Evolutionary conservation across 352 stramenopile genomes (phyloP), one percentile per base, ranked within the genome.

Genomic region (Nothophytophthora sp.): DNA sequence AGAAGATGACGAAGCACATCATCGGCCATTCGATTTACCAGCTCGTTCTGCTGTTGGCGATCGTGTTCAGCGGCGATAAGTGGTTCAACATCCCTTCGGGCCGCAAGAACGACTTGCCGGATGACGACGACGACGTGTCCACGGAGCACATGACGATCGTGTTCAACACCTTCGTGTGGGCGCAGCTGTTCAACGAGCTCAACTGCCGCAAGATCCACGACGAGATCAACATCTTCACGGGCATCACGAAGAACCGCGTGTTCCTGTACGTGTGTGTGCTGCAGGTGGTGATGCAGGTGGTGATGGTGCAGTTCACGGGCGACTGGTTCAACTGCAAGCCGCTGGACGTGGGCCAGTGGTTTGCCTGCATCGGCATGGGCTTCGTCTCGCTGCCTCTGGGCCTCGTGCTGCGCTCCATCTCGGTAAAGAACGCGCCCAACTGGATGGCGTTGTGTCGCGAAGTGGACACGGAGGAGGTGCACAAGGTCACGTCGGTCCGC

Each of bases 111-210:
- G 59, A 88, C 55, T 37, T 70, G 25, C 56, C 47, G 12, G 74
- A 89, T 47, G 66, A 86, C 5, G 63, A 84, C 15, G 39, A 66
- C 19, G 43, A 73, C 35, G 73, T 67, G 18, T 85, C 91, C 28
- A 87, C 68, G 2, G 56, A 84, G 55, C 96, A 99, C 80, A 97
- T 96, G 68, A 98, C 93, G 28, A 86, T 98, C 34, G 63, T 99
- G 50, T 99, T 98, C 81, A 98, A 98, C 65, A 87, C 90, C 19
- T 99, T 99, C 70, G 95, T 99, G 8, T 97, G 97, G 69, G 88
- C 90, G 39, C 90, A 98, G 76, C 74, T 98, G 11, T 98, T 84
- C 59, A 86, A 86, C 44, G 72, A 86, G 44, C 51, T 86, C 10
- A 86, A 86, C 56, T 56, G 58, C 22, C 70, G 70, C 44, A 78